Conservation (phyloP, 176 grass and related monocot genomes). For the Zea mays region Zm-B73-REFERENCE-NAM-5.0 NC_050098.1:214439501-214440000, state of each 20-base stretch:
- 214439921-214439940: conserved; percentile 10
- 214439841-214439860: conserved; percentile 93
- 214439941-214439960: conserved; percentile 32
- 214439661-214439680: conserved; percentile 87
- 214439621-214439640: conserved; percentile 95
- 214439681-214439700: conserved; percentile 92
- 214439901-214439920: conserved; percentile 19
- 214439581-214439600: conserved; percentile 91
- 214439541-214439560: conserved; percentile 82
- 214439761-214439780: conserved; percentile 93
- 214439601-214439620: conserved; percentile 83
- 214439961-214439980: conserved; percentile 32
- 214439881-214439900: conserved; percentile 19
- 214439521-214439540: conserved; percentile 71
- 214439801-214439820: conserved; percentile 96
- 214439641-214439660: conserved; percentile 88
- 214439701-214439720: conserved; percentile 84
- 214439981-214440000: conserved; percentile 77
- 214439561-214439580: conserved; percentile 79
- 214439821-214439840: conserved; percentile 91
- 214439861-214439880: conserved; percentile 99
- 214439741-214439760: conserved; percentile 94
- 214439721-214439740: conserved; percentile 87
- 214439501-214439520: conserved; percentile 95
- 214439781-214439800: conserved; percentile 97